These are phyloP conservation scores for Myrica gale DNA, from an alignment of 306 rosid genomes.

Conservation along the genomic window DNA sequence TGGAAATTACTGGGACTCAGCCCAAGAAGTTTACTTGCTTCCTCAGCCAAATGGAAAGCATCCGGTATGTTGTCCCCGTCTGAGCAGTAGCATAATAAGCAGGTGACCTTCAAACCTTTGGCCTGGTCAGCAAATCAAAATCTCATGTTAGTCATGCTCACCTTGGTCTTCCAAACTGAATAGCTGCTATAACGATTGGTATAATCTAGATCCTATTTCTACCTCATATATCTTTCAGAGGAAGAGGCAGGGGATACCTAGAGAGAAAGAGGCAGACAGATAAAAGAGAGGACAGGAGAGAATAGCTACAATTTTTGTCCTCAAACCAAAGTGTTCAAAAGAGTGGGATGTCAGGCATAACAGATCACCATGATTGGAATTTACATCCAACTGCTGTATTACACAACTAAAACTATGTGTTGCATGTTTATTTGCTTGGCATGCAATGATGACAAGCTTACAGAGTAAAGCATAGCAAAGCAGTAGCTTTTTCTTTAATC, in stretches of 20 bases:
- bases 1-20: conserved; percentile 37
- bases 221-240: not conserved
- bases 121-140: conserved; percentile 53
- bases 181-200: not conserved
- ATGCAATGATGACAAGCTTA: not conserved
- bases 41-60: conserved; percentile 85
- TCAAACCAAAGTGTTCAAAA: not conserved
- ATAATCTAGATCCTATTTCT: not conserved
- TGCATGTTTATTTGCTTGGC: not conserved
- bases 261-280: not conserved
- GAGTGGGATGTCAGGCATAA: not conserved
- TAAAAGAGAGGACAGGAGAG: not conserved
- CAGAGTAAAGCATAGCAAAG: not conserved
- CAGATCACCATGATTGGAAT: not conserved
- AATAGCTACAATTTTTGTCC: not conserved
- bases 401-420: not conserved
- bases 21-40: conserved; percentile 58
- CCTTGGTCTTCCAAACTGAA: not conserved
- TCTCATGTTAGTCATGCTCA: conserved; percentile 11
- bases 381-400: not conserved
- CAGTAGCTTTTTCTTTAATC: not conserved
- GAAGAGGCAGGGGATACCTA: not conserved
- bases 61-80: conserved; percentile 92
- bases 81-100: conserved; percentile 86
- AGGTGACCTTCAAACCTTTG: conserved; percentile 85